A percentile compares a stretch with the other conserved stretches of the same genome.
Conservation (phyloP, 345 rosid genomes). For the Arabidopsis arenosa region DNA sequence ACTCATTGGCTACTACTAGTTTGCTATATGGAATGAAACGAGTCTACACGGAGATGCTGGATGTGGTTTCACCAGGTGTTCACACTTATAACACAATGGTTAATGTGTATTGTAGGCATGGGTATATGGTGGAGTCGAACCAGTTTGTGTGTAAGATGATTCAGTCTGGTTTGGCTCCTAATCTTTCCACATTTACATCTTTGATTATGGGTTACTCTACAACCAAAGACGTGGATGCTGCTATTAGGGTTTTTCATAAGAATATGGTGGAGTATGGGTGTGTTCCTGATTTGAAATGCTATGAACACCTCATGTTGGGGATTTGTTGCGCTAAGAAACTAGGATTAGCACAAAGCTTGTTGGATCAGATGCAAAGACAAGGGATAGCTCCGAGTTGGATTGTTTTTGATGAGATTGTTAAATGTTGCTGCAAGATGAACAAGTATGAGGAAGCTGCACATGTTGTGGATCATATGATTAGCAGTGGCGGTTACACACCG, state of each 20-base stretch:
- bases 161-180: too few relatives aligned
- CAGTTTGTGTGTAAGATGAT: too few relatives aligned
- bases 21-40: not conserved
- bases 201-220: not conserved
- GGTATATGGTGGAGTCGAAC: not conserved
- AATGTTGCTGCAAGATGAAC: not conserved
- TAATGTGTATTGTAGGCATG: not conserved
- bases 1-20: not conserved
- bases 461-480: too few relatives aligned
- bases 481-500: too few relatives aligned
- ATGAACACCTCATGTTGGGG: not conserved
- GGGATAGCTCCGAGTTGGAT: not conserved
- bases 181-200: not conserved
- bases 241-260: not conserved
- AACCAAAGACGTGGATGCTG: not conserved
- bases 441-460: too few relatives aligned
- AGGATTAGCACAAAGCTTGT: not conserved
- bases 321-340: not conserved
- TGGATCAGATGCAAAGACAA: constrained; percentile 1
- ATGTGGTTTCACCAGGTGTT: not conserved
- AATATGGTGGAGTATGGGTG: not conserved
- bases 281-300: not conserved
- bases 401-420: not conserved
- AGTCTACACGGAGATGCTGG: not conserved
- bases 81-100: not conserved